phyloP scores from a whole-genome alignment of 2,329 filamentous ascomycete genomes.

The Zalaria sp. region DNA sequence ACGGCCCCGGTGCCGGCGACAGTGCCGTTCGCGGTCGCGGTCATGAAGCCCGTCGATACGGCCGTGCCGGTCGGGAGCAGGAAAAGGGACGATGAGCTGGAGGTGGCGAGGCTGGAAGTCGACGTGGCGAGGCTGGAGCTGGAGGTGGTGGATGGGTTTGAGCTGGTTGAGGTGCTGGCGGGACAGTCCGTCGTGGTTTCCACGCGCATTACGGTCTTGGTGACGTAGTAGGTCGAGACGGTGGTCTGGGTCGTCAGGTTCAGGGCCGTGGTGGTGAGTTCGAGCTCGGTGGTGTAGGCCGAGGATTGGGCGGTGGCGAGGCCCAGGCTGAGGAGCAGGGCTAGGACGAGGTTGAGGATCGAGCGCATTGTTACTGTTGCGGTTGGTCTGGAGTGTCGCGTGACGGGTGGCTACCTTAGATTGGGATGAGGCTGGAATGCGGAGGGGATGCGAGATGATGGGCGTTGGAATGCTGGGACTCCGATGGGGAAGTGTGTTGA shows the following conservation, averaged over 20 bases:
- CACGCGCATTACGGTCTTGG: slow-evolving; percentile 5
- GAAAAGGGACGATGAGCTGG: slow-evolving; percentile 1
- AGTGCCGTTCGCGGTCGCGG: slow-evolving; percentile 2
- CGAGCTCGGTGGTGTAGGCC: neutral
- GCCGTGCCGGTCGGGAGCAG: slow-evolving; percentile 1
- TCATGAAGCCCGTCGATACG: neutral
- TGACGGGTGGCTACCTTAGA: neutral
- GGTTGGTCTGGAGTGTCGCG: neutral
- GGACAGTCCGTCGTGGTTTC: slow-evolving; percentile 4
- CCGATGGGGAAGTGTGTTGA: too few species aligned
- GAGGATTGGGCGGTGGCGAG: slow-evolving; percentile 1
- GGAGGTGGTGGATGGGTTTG: neutral
- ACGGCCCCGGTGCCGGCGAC: neutral
- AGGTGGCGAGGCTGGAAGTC: slow-evolving; percentile 1
- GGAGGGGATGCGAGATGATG: slow-evolving; percentile 1
- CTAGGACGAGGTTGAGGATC: slow-evolving; percentile 4
- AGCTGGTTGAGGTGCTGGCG: neutral
- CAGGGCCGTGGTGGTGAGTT: neutral
- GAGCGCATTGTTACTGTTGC: slow-evolving; percentile 5
- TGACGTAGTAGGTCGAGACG: slow-evolving; percentile 7
- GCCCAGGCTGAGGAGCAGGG: slow-evolving; percentile 5
- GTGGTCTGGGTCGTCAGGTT: neutral
- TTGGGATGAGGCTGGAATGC: neutral
- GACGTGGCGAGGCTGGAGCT: neutral
- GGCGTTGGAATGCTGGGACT: neutral